Base-by-base conservation (phyloP, 768 basidiomycete species). In the Boletellus emodensis region DNA sequence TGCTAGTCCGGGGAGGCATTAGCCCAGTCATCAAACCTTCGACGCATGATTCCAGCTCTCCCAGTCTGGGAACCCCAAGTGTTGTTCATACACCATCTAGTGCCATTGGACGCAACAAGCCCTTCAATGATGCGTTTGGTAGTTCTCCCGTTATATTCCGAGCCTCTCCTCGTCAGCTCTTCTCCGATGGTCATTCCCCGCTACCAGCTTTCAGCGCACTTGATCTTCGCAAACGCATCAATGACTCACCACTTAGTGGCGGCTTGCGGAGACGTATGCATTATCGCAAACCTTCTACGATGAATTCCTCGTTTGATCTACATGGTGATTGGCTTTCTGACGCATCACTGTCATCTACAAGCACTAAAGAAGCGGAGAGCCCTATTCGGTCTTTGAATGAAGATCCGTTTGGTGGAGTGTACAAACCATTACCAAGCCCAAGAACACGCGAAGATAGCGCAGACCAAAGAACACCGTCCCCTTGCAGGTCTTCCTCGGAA, bases 1-100 rank as follows among this genome's bases (percentile, higher is more conserved):
- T 85, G 77, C 71, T 88, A 26, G 75, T 80, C 37, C 75, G 74
- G 14, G 79, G 78, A 33, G 69, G 73, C 17, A 67, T 72, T 10
- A 85, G 80, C 54, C 82, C 77, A 15, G 53, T 73, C 51, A 53
- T 75, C 42, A 75, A 74, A 50, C 67, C 59, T 18, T 49, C 62
- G 4, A 36, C 60, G 30, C 54, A 45, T 36, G 52, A 56, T 34
- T 68, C 68, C 18, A 68, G 66, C 34, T 66, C 66, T 37, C 66
- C 66, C 5, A 68, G 66, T 20, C 30, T 54, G 38, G 62, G 64
- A 22, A 55, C 68, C 4, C 39, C 68, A 8, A 70, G 66, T 22
- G 26, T 64, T 34, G 56, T 70, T 18, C 65, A 57, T 40, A 68
- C 66, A 11, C 66, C 66, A 0, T 60, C 59, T 36, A 70, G 62